Evolutionary conservation across 208 protist genomes (phyloP).

Genomic region (Trypanosoma cruzi): DNA sequence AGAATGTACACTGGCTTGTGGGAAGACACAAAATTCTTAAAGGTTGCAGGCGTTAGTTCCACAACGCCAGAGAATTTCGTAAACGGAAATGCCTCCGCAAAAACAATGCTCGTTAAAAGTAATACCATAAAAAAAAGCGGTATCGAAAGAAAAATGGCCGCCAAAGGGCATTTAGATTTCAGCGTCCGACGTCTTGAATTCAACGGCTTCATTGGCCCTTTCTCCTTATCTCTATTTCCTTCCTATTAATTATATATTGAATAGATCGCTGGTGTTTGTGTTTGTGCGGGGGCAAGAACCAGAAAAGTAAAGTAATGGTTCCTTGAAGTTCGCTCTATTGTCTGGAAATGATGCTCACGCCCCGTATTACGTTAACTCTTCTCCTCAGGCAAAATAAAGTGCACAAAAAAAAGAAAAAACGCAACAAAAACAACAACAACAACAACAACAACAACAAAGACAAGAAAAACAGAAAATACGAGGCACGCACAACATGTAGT

Average conservation of each 20-base stretch:
- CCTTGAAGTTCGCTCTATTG: not conserved
- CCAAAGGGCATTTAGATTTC: not conserved
- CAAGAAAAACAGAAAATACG: not conserved
- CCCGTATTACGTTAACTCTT: not conserved
- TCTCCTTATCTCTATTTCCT: conserved; percentile 17
- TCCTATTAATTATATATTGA: conserved; percentile 17
- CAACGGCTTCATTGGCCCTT: not conserved
- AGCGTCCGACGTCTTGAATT: not conserved
- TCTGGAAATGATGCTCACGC: not conserved
- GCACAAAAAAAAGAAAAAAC: not conserved
- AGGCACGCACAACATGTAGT: not conserved
- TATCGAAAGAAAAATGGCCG: not conserved
- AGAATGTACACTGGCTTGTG: conserved; percentile 92
- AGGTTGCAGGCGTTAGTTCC: conserved; percentile 67
- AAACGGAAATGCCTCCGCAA: conserved; percentile 60
- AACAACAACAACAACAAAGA: not conserved
- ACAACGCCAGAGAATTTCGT: conserved; percentile 52
- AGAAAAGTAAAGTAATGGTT: not conserved
- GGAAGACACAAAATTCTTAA: conserved; percentile 70
- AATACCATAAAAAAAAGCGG: conserved; percentile 12
- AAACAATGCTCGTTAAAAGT: not conserved
- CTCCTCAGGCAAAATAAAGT: not conserved
- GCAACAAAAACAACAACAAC: not conserved
- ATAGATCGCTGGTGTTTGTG: not conserved
- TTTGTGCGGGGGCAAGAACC: not conserved